Conservation (phyloP, 192 early-diverging fungal genomes). For the Ambispora gerdemannii region DNA sequence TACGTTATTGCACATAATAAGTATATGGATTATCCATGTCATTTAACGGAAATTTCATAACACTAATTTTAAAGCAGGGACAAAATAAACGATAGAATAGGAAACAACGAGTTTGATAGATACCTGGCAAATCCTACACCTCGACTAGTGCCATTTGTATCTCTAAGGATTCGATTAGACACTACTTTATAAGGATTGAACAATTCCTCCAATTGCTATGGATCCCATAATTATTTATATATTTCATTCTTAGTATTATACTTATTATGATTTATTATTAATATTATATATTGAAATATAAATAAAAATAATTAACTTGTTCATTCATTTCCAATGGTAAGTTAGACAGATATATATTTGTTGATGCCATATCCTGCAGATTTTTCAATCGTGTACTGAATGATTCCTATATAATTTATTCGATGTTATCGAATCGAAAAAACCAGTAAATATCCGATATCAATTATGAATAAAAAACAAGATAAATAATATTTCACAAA, state of each 20-base stretch:
- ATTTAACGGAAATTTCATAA: too few species aligned
- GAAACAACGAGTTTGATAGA: too few species aligned
- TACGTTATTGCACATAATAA: too few species aligned
- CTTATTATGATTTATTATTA: neutral
- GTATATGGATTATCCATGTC: too few species aligned
- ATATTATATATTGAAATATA: too few species aligned
- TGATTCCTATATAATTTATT: slow-evolving; percentile 50
- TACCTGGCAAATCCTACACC: slow-evolving; percentile 80
- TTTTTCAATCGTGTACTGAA: slow-evolving; percentile 66
- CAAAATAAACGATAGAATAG: neutral
- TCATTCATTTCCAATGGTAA: slow-evolving; percentile 73
- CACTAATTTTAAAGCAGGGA: neutral
- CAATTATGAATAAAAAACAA: slow-evolving; percentile 2
- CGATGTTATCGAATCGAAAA: neutral
- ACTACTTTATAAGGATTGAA: slow-evolving; percentile 64
- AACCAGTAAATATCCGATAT: neutral
- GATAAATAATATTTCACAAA: neutral
- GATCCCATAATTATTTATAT: too few species aligned
- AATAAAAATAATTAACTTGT: slow-evolving; percentile 43
- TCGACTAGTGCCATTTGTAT: slow-evolving; percentile 61
- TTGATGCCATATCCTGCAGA: slow-evolving; percentile 70
- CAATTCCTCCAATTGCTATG: slow-evolving; percentile 55
- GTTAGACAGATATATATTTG: slow-evolving; percentile 86
- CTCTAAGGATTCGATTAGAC: slow-evolving; percentile 72
- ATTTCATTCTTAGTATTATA: too few species aligned